phyloP scores from a whole-genome alignment of 805 yeast genomes.

The Candida adriatica region DNA sequence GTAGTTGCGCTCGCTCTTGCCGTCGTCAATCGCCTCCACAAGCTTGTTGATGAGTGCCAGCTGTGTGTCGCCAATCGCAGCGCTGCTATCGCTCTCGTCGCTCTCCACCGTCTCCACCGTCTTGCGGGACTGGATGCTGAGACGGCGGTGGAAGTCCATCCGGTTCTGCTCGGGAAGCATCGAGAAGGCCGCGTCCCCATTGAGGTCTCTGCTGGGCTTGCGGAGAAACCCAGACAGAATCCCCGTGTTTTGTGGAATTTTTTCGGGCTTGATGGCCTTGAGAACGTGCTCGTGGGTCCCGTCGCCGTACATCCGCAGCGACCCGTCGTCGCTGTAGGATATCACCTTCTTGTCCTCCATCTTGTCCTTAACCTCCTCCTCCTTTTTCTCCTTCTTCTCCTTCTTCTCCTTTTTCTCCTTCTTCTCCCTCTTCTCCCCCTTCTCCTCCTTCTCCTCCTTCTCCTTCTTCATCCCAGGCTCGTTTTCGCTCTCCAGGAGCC shows the following conservation, averaged over 20 bases:
- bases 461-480: conserved; percentile 1
- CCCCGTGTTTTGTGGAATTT: conserved; percentile 15
- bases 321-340: conserved; percentile 11
- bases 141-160: conserved; percentile 22
- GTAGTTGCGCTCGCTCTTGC: conserved; percentile 23
- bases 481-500: not conserved
- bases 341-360: not conserved
- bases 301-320: conserved; percentile 16
- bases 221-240: conserved; percentile 20
- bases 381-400: not conserved
- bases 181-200: conserved; percentile 21
- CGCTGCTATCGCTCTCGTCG: conserved; percentile 11
- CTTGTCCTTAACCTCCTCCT: not conserved
- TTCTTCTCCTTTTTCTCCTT: not conserved
- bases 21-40: conserved; percentile 39
- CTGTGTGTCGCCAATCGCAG: conserved; percentile 46
- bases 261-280: conserved; percentile 19
- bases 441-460: not conserved
- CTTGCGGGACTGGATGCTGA: conserved; percentile 22
- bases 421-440: not conserved
- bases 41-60: conserved; percentile 40
- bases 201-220: conserved; percentile 9
- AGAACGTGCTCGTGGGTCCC: conserved; percentile 21
- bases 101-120: conserved; percentile 12
- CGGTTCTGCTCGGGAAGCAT: conserved; percentile 24